Conservation (phyloP, 2,329 filamentous ascomycete genomes). For the Endoconidiophora polonica region DNA sequence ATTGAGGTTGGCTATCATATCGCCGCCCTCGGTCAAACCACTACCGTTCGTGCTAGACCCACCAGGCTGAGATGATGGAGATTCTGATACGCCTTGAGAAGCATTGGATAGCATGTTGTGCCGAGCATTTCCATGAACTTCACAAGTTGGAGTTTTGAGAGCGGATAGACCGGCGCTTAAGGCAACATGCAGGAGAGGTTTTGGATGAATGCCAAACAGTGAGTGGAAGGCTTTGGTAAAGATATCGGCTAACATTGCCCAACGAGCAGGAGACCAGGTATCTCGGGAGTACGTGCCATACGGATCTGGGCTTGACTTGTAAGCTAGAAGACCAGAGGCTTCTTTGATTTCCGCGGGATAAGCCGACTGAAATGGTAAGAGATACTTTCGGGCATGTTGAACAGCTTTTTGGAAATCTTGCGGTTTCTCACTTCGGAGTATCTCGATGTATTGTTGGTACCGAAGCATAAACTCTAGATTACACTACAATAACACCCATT, state of each 20-base stretch:
- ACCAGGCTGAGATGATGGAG: too few relatives aligned
- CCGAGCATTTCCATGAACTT: constrained; percentile 34
- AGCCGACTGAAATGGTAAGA: constrained; percentile 51
- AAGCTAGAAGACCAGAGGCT: constrained; percentile 68
- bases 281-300: constrained; percentile 25
- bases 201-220: constrained; percentile 64
- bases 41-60: too few relatives aligned
- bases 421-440: constrained; percentile 46
- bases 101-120: constrained; percentile 21
- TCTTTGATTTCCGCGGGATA: constrained; percentile 53
- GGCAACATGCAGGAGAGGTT: constrained; percentile 77
- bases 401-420: constrained; percentile 60
- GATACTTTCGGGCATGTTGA: constrained; percentile 63
- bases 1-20: too few relatives aligned
- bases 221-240: constrained; percentile 79
- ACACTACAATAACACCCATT: constrained; percentile 30
- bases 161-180: constrained; percentile 82
- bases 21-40: too few relatives aligned
- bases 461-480: constrained; percentile 86
- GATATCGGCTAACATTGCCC: constrained; percentile 57
- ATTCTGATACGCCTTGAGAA: neutral
- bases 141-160: constrained; percentile 87
- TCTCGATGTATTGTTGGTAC: constrained; percentile 84
- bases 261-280: constrained; percentile 61
- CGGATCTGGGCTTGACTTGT: constrained; percentile 39